Evolutionary conservation across 345 rosid species (phyloP), one percentile per base, ranked within the genome.

Genomic region (Boechera stricta): DNA sequence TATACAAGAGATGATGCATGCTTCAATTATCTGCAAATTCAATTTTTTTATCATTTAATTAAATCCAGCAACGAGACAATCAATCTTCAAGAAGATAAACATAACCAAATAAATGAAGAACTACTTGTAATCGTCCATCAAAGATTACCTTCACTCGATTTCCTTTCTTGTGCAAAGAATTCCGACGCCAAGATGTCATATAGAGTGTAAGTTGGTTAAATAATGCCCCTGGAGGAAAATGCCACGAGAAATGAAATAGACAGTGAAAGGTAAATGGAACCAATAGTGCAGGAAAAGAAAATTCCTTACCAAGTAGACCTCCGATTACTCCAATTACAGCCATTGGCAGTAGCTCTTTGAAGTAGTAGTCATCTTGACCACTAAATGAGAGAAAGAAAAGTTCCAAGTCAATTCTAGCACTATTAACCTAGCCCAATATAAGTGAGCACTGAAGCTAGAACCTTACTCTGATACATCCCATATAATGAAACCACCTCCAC

Each of bases 311-410:
- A 77, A 92, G 92, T 42, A 95, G 84, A 78, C 98, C 99, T 61
- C 99, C 99, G 64, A 89, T 85, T 58, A 95, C 87, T 77, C 98
- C 99, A 42, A 95, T 95, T 71, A 95, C 84, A 33, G 98, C 96
- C 99, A 95, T 95, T 18, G 99, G 99, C 77, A 95, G 82, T 76
- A 95, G 79, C 85, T 95, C 99, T 83, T 73, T 82, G 75, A 95
- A 90, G 71, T 92, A 92, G 76, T 95, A 92, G 74, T 95, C 99
- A 80, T 95, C 99, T 81, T 92, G 99, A 79, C 92, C 99, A 77
- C 99, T 95, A 72, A 64, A 81, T 59, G 67, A 48, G 36, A 57
- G 53, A 39, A 67, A 21, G 49, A 62, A 21, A 76, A 10, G 38
- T 64, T 67, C 2, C 52, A 64, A 44, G 70, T 67, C 56, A 79